Conservation (phyloP, 352 stramenopile genomes). For the Globisporangium polare region DNA sequence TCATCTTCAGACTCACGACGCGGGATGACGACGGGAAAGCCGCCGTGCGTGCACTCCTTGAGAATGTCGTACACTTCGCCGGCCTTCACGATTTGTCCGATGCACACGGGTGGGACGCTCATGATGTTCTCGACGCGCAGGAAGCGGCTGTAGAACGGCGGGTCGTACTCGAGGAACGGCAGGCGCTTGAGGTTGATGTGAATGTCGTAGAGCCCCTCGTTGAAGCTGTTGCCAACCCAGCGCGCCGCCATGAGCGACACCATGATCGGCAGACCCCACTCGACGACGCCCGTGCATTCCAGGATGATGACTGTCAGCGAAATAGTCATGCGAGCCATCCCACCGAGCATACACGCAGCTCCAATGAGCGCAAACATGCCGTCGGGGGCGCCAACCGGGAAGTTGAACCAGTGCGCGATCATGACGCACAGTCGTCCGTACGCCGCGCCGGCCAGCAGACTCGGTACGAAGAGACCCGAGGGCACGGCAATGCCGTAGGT, state of each 20-base stretch:
- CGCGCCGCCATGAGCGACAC: conserved; percentile 88
- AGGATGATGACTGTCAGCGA: conserved; percentile 98
- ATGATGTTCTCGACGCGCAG: conserved; percentile 92
- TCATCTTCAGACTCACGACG: conserved; percentile 32
- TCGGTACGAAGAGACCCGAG: conserved; percentile 96
- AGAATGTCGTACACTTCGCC: conserved; percentile 81
- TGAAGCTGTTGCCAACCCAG: conserved; percentile 98
- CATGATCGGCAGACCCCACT: conserved; percentile 98
- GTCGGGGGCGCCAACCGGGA: conserved; percentile 45
- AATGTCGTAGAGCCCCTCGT: conserved; percentile 99
- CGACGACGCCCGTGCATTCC: conserved; percentile 97
- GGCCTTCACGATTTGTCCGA: conserved; percentile 72
- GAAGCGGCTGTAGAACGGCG: conserved; percentile 56
- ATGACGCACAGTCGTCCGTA: conserved; percentile 86
- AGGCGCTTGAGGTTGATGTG: conserved; percentile 93
- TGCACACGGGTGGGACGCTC: conserved; percentile 74
- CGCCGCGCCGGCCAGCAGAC: conserved; percentile 92
- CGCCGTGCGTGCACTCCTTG: conserved; percentile 58
- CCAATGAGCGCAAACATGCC: conserved; percentile 96
- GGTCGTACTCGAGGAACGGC: conserved; percentile 79
- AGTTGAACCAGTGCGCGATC: conserved; percentile 77
- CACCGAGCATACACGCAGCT: conserved; percentile 93
- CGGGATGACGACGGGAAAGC: conserved; percentile 71
- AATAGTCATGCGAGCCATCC: conserved; percentile 98
- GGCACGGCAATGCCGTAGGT: conserved; percentile 97